Evolutionary conservation across 306 rosid species (phyloP).

Genomic region (Sesbania bispinosa): DNA sequence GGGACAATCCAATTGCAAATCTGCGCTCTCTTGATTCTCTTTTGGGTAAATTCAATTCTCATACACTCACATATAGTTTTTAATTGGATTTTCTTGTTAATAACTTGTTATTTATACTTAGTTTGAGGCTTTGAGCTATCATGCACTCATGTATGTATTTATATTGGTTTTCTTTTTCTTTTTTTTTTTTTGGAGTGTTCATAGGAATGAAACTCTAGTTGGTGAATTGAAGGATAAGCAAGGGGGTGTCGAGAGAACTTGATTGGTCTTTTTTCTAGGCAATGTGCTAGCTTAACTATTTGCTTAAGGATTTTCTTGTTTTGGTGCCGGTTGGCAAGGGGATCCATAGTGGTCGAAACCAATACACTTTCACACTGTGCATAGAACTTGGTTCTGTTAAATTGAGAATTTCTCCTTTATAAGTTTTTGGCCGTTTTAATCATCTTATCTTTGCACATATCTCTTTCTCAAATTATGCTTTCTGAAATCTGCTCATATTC

Average conservation of each 20-base stretch:
- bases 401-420: background rate
- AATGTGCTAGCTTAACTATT: background rate
- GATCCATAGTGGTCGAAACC: background rate
- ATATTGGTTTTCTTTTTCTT: conserved; percentile 1
- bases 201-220: background rate
- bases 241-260: background rate
- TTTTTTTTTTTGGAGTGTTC: background rate
- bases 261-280: background rate
- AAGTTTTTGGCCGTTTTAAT: background rate
- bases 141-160: background rate
- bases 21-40: conserved; percentile 86
- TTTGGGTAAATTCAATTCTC: conserved; percentile 48
- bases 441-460: background rate
- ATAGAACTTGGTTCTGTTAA: background rate
- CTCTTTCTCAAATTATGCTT: background rate
- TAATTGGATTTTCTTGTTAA: background rate
- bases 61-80: background rate
- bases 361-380: background rate
- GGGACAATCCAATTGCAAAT: conserved; percentile 85
- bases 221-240: background rate
- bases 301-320: background rate
- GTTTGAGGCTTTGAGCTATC: conserved; percentile 5
- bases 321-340: background rate
- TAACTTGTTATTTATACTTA: background rate
- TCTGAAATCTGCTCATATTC: background rate